These are phyloP conservation scores for Erodium trifolium DNA, from an alignment of 441 rosid genomes.

Conservation along the genomic window DNA sequence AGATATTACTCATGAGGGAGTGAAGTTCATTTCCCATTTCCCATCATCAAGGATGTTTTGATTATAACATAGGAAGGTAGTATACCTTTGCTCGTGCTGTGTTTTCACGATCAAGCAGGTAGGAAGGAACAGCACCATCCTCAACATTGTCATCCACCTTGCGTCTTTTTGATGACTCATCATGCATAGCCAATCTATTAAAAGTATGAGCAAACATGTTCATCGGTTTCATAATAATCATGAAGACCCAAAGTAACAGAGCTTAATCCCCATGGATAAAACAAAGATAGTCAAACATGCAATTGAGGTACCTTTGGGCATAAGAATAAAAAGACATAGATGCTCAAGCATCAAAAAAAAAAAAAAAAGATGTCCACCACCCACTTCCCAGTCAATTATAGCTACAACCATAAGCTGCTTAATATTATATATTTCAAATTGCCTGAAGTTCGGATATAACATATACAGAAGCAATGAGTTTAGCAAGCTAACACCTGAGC, in stretches of 20 bases:
- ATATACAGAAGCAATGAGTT: no score
- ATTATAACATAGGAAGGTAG: neutral
- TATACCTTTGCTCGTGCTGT: conserved; percentile 76
- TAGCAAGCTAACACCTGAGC: neutral
- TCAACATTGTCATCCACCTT: conserved; percentile 73
- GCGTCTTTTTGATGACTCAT: conserved; percentile 70
- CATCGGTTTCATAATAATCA: neutral
- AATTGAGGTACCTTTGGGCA: no score
- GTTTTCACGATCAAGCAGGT: conserved; percentile 81
- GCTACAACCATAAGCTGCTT: no score
- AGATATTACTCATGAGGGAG: neutral
- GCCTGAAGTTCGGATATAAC: no score
- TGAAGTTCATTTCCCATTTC: neutral
- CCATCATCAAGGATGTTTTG: neutral
- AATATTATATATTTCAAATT: no score
- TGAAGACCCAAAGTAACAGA: neutral
- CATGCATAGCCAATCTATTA: conserved; percentile 76
- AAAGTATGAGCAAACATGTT: neutral
- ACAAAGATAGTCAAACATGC: no score
- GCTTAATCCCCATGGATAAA: neutral
- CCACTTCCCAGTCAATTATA: neutral
- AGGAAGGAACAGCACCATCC: conserved; percentile 91
- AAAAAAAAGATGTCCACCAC: neutral
- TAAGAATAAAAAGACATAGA: no score
- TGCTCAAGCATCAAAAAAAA: no score